Conservation (phyloP, 2,329 filamentous ascomycete genomes). For the Ceratocystis cubensis region DNA sequence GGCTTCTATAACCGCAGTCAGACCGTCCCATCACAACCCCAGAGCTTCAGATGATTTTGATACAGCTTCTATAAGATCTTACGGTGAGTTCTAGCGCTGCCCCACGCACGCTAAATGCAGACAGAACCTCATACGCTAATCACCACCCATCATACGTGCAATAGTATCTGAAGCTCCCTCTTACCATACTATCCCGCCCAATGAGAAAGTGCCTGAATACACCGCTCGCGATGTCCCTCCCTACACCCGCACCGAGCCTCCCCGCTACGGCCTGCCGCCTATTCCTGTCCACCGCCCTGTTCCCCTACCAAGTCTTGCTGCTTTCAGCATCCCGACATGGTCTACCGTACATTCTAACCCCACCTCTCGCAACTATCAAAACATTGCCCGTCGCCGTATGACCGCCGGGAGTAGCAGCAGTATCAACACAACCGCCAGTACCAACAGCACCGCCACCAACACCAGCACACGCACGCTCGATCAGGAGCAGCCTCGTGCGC, state of each 20-base stretch:
- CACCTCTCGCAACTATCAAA: constrained; percentile 48
- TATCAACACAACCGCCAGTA: constrained; percentile 25
- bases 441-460: constrained; percentile 26
- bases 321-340: constrained; percentile 49
- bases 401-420: constrained; percentile 32
- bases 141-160: neutral
- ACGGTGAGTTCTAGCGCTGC: constrained; percentile 36
- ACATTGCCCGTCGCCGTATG: constrained; percentile 50
- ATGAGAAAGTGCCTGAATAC: constrained; percentile 41
- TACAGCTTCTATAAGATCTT: constrained; percentile 54
- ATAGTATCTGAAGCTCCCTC: constrained; percentile 52
- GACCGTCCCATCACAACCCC: constrained; percentile 23
- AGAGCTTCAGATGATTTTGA: constrained; percentile 47
- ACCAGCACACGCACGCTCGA: constrained; percentile 28
- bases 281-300: constrained; percentile 32
- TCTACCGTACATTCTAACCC: constrained; percentile 43
- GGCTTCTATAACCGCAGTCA: constrained; percentile 6
- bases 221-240: constrained; percentile 29
- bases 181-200: constrained; percentile 45
- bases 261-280: constrained; percentile 36
- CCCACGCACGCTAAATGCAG: neutral
- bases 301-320: constrained; percentile 34
- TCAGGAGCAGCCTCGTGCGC: constrained; percentile 26
- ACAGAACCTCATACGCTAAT: constrained; percentile 1
- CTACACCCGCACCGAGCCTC: constrained; percentile 17